A percentile compares a stretch with the other conserved stretches of the same genome.
These are phyloP conservation scores for Colletotrichum theobromicola DNA, from an alignment of 2,329 filamentous ascomycete species.

Conservation along the genomic window DNA sequence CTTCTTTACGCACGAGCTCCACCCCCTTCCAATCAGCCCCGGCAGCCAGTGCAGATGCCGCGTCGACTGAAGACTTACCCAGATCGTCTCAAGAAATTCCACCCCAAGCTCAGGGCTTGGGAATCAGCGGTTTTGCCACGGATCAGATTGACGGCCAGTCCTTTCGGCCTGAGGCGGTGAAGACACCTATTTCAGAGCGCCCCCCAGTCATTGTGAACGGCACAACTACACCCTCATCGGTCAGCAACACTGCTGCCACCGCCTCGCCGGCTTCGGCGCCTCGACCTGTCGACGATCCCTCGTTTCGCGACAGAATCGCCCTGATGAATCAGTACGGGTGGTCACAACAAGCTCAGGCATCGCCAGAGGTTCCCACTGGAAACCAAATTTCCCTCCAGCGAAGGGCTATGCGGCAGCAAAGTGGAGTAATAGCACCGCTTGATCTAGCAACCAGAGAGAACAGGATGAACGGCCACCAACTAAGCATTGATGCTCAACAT, in stretches of 20 bases:
- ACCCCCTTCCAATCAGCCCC: slow-evolving; percentile 18
- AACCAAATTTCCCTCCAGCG: slow-evolving; percentile 40
- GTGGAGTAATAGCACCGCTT: slow-evolving; percentile 57
- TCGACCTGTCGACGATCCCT: slow-evolving; percentile 37
- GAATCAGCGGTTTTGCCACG: neutral
- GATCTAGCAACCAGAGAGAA: slow-evolving; percentile 58
- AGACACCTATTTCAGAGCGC: slow-evolving; percentile 26
- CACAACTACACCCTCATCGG: slow-evolving; percentile 24
- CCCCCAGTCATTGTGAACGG: slow-evolving; percentile 42
- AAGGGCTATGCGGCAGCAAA: slow-evolving; percentile 46
- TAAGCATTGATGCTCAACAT: slow-evolving; percentile 47
- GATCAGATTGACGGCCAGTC: neutral
- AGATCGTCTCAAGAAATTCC: slow-evolving; percentile 29
- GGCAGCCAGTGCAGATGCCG: neutral
- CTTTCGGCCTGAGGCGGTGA: neutral
- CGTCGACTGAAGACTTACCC: slow-evolving; percentile 26
- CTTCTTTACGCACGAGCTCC: slow-evolving; percentile 41
- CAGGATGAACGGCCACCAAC: slow-evolving; percentile 37
- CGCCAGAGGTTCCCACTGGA: slow-evolving; percentile 28
- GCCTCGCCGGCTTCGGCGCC: slow-evolving; percentile 5
- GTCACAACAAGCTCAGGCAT: slow-evolving; percentile 12
- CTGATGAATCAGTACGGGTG: slow-evolving; percentile 35
- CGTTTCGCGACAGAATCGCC: slow-evolving; percentile 46
- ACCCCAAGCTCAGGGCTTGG: slow-evolving; percentile 28
- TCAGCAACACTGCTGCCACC: slow-evolving; percentile 4